phyloP scores from a whole-genome alignment of 2,329 filamentous ascomycete species.

The Alternaria burnsii region DNA sequence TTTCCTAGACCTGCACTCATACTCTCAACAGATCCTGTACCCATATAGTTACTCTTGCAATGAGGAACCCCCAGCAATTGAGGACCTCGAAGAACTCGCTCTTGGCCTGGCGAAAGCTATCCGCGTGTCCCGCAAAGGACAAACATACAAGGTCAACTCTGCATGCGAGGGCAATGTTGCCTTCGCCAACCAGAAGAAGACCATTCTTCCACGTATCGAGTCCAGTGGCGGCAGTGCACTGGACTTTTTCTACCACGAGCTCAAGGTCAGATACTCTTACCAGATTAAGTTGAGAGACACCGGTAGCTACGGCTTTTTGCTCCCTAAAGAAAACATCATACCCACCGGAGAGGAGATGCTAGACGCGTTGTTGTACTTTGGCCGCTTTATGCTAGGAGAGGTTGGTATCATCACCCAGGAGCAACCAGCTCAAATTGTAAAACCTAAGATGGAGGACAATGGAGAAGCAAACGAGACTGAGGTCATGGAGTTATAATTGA shows the following conservation, averaged over 20 bases:
- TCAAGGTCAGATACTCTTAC: conserved; percentile 84
- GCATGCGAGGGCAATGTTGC: conserved; percentile 83
- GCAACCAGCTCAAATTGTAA: not conserved
- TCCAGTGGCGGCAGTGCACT: conserved; percentile 84
- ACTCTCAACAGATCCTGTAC: conserved; percentile 93
- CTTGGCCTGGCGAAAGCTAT: conserved; percentile 90
- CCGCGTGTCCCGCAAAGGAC: conserved; percentile 77
- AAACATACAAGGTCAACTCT: conserved; percentile 72
- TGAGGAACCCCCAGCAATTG: conserved; percentile 79
- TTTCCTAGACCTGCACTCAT: conserved; percentile 90
- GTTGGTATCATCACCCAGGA: conserved; percentile 40
- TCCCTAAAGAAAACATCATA: conserved; percentile 86
- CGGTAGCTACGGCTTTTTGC: conserved; percentile 90
- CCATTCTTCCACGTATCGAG: conserved; percentile 67
- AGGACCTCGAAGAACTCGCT: conserved; percentile 91
- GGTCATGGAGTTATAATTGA: conserved; percentile 12
- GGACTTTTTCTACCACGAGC: conserved; percentile 94
- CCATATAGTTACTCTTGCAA: conserved; percentile 89
- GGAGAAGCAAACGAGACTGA: conserved; percentile 1
- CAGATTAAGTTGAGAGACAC: conserved; percentile 95
- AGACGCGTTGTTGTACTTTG: conserved; percentile 83
- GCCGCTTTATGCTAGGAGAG: conserved; percentile 73
- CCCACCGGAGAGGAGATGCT: conserved; percentile 90
- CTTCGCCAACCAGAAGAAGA: conserved; percentile 43
- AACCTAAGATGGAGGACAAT: not conserved